Conservation (phyloP, 2,329 filamentous ascomycete genomes). For the Trichoderma sp. region DNA sequence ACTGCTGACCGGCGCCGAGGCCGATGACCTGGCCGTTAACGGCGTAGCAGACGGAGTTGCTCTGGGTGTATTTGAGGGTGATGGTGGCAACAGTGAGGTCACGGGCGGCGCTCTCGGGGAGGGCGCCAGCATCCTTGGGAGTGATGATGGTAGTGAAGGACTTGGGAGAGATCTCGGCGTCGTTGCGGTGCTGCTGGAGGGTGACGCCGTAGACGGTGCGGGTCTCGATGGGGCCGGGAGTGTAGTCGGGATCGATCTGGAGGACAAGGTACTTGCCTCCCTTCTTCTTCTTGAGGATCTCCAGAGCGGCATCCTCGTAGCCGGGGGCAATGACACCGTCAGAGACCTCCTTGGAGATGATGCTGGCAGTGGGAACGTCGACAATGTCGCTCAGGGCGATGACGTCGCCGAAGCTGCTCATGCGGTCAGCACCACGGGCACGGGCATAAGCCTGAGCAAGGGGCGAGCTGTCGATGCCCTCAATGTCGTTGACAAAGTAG, state of each 20-base stretch:
- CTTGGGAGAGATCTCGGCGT: slow-evolving; percentile 77
- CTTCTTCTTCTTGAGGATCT: slow-evolving; percentile 97
- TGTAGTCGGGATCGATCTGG: slow-evolving; percentile 87
- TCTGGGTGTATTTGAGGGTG: slow-evolving; percentile 97
- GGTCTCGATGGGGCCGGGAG: slow-evolving; percentile 75
- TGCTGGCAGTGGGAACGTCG: slow-evolving; percentile 90
- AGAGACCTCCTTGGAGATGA: slow-evolving; percentile 96
- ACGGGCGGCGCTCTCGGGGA: slow-evolving; percentile 78
- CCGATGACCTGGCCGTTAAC: slow-evolving; percentile 91
- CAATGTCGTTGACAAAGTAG: slow-evolving; percentile 96
- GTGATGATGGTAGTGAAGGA: slow-evolving; percentile 85
- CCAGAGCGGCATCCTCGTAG: slow-evolving; percentile 80
- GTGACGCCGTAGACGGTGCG: slow-evolving; percentile 88
- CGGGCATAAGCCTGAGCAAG: slow-evolving; percentile 95
- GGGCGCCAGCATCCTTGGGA: slow-evolving; percentile 69
- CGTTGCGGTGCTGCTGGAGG: slow-evolving; percentile 88
- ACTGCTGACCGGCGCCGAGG: slow-evolving; percentile 94
- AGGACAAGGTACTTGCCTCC: slow-evolving; percentile 94
- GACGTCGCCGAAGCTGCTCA: slow-evolving; percentile 97
- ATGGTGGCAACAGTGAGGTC: slow-evolving; percentile 95
- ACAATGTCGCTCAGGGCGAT: slow-evolving; percentile 90
- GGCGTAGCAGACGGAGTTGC: slow-evolving; percentile 98
- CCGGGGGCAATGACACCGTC: slow-evolving; percentile 93
- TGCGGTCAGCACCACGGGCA: slow-evolving; percentile 91
- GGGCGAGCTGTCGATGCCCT: slow-evolving; percentile 77